Evolutionary conservation across 1,284 basidiomycete genomes (phyloP), one percentile per base, ranked within the genome.

Genomic region (Pulchroboletus neoregius): DNA sequence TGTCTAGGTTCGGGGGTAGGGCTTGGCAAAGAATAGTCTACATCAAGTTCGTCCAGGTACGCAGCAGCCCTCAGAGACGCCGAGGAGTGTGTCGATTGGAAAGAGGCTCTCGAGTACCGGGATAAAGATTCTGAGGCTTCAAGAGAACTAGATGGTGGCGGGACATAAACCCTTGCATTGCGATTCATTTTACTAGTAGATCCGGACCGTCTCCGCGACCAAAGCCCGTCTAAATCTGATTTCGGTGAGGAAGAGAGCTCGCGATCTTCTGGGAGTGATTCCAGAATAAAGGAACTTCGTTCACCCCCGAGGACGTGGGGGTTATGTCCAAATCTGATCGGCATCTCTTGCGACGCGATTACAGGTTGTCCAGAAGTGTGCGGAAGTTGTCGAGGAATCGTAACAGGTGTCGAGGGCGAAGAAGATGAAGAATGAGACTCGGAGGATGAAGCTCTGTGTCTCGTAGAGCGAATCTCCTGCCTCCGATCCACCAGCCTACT

Each of bases 281-380:
- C 72, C 38, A 80, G 60, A 8, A 67, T 28, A 54, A 60, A 48
- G 59, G 61, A 28, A 43, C 53, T 33, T 39, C 53, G 53, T 43
- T 65, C 68, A 28, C 41, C 41, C 20, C 51, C 31, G 36, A 54
- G n/a, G 31, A 44, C 36, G 35, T 65, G 54, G 31, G 71, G 79
- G 59, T 77, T 77, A 49, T 80, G 72, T 30, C 73, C 71, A 43
- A 80, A 80, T n/a, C 68, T 64, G 28, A 78, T 48, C 9, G 69
- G 65, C 20, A 50, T 47, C 13, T 74, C 71, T 43, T 71, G 72
- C 10, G 68, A 62, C 22, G 68, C 69, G 35, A 65, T 58, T 34
- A 65, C 26, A 20, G 59, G 62, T 5, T 57, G 49, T 18, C 50
- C 54, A 33, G 43, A 41, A 33, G 39, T 22, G 12, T 50, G 16